These are phyloP conservation scores for Beauveria sp. DNA, from an alignment of 2,329 filamentous ascomycete genomes.

Conservation along the genomic window DNA sequence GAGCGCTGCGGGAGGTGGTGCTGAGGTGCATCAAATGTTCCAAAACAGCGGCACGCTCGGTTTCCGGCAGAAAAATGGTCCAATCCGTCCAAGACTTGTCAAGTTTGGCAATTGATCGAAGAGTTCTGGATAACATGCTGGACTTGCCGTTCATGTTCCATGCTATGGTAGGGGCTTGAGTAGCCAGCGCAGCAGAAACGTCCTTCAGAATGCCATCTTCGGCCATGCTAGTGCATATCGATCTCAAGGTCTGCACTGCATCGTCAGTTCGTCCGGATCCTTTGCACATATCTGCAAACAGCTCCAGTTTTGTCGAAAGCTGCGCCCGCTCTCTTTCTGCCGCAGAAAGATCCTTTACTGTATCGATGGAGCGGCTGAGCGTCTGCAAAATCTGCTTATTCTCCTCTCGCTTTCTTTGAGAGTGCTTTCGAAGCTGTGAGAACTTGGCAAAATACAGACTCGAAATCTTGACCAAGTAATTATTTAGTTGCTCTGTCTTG, in stretches of 20 bases:
- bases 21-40: constrained; percentile 52
- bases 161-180: constrained; percentile 40
- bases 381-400: constrained; percentile 43
- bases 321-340: constrained; percentile 53
- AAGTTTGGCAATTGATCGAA: constrained; percentile 53
- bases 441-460: constrained; percentile 64
- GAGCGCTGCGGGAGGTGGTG: constrained; percentile 24
- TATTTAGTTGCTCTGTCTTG: constrained; percentile 27
- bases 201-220: constrained; percentile 47
- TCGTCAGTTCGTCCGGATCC: constrained; percentile 45
- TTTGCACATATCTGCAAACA: constrained; percentile 55
- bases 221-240: constrained; percentile 55
- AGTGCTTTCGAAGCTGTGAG: constrained; percentile 39
- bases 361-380: constrained; percentile 56
- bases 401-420: constrained; percentile 27
- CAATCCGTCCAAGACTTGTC: constrained; percentile 49
- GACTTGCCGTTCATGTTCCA: constrained; percentile 47
- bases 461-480: constrained; percentile 59
- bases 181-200: constrained; percentile 43
- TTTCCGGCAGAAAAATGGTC: constrained; percentile 43
- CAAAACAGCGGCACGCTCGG: constrained; percentile 48
- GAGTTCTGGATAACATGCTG: constrained; percentile 47
- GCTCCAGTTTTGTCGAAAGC: constrained; percentile 57
- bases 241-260: constrained; percentile 48
- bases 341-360: constrained; percentile 45